Conservation (phyloP, 805 yeast genomes). For the Barnettozyma pratensis region DNA sequence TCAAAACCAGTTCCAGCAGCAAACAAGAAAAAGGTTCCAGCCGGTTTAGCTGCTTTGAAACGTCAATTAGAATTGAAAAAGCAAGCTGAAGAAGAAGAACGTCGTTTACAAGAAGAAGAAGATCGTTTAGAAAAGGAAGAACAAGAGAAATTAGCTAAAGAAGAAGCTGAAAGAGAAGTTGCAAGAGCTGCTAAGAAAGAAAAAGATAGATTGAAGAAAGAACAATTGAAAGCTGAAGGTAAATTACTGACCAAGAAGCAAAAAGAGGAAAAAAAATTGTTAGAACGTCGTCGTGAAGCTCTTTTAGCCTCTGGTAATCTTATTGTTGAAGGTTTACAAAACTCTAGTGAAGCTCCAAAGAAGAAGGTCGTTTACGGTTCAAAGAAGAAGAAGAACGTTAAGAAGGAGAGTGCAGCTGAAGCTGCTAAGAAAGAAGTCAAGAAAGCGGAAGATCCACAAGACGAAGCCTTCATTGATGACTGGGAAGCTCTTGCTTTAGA, state of each 20-base stretch:
- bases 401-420: constrained; percentile 14
- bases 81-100: constrained; percentile 81
- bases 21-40: constrained; percentile 73
- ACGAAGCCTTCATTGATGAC: constrained; percentile 59
- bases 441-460: constrained; percentile 23
- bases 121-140: constrained; percentile 44
- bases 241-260: constrained; percentile 91
- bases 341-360: constrained; percentile 28
- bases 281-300: constrained; percentile 87
- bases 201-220: constrained; percentile 79
- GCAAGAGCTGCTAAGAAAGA: constrained; percentile 69
- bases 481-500: constrained; percentile 75
- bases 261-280: constrained; percentile 81
- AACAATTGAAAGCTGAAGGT: constrained; percentile 94
- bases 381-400: constrained; percentile 56
- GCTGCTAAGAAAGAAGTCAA: constrained; percentile 23
- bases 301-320: constrained; percentile 71
- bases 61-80: constrained; percentile 85
- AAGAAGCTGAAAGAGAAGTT: constrained; percentile 47
- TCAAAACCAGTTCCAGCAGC: constrained; percentile 35
- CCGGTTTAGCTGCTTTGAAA: constrained; percentile 87
- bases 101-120: constrained; percentile 71
- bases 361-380: constrained; percentile 62
- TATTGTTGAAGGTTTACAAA: constrained; percentile 66
- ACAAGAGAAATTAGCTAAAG: constrained; percentile 41